Base-by-base conservation (phyloP, 2,329 filamentous ascomycete genomes). In the Aspergillus pseudoglaucus region DNA sequence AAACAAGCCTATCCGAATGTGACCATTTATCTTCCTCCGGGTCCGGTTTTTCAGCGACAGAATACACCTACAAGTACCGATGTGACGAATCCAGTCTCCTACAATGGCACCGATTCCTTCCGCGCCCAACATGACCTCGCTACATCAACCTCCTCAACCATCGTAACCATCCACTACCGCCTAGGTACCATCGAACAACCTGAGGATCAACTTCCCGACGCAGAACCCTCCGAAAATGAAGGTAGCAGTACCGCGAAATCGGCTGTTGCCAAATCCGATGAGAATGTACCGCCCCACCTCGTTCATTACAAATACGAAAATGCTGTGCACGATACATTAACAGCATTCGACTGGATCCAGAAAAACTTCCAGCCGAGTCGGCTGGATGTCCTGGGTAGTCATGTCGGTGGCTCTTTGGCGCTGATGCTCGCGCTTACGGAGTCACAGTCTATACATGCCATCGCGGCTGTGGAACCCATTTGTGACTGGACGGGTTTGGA, bases 371-470 rank as follows among this genome's bases (percentile, higher is more conserved):
- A 57, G 27, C 64, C 66, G 6, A 35, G 50, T 4, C 52, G 60
- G 9, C 44, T 71, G 5, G 57, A 57, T 22, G 49, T 70, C 22
- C 57, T 62, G 50, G 68, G 68, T 15, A 62, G 55, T 1, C 64
- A 69, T 46, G 55, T 70, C 22, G 68, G 68, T 20, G 71, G 70
- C 15, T 72, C 69, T 0, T 49, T 74, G 44, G 69, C 70, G 3
- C 50, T 71, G 2, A 72, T 71, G 66, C 62, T 74, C 9, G 64
- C 70, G 0, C 59, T 74, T 15, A 74, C 68, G 8, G 68, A 71
- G 53, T 55, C 67, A 1, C 55, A 57, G 43, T 59, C 54, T 8
- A 50, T 71, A 17, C 53, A 57, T 25, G 64, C 65, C 8, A 56
- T 69, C 33, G 64, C 66, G 4, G 61, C 64, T 0, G 20, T 62